phyloP scores from a whole-genome alignment of 805 yeast genomes.

The Saccharomyces mikatae region DNA sequence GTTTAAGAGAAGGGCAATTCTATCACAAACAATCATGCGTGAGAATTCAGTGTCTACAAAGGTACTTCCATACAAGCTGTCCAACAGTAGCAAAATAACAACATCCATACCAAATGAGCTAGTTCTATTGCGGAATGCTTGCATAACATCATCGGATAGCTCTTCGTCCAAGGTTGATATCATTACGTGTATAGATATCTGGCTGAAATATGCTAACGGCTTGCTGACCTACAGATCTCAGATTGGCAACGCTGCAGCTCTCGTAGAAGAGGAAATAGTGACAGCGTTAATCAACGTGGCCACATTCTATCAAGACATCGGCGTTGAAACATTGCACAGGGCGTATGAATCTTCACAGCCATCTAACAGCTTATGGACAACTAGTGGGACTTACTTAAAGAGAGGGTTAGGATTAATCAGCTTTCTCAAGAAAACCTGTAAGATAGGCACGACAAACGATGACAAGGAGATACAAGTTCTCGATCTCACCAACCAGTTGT shows the following conservation, averaged over 20 bases:
- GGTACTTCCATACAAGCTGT: background rate
- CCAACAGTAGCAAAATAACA: background rate
- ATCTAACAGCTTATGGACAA: constrained; percentile 19
- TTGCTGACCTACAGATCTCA: constrained; percentile 4
- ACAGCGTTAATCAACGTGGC: constrained; percentile 15
- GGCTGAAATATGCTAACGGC: constrained; percentile 7
- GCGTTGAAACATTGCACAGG: constrained; percentile 18
- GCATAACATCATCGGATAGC: background rate
- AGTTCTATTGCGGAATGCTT: background rate
- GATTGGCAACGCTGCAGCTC: constrained; percentile 1
- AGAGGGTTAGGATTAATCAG: constrained; percentile 24
- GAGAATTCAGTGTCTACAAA: background rate
- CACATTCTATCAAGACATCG: constrained; percentile 13
- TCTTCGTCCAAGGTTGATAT: constrained; percentile 1
- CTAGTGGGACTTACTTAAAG: constrained; percentile 21
- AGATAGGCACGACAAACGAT: background rate
- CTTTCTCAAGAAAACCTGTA: constrained; percentile 2
- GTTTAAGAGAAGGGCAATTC: background rate
- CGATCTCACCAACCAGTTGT: constrained; percentile 4
- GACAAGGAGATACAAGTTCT: background rate
- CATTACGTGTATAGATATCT: constrained; percentile 8
- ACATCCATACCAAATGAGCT: background rate
- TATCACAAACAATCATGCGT: background rate
- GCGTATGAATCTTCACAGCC: constrained; percentile 17
- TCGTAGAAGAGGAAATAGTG: constrained; percentile 6